Conservation (phyloP, 257 asterid species). For the Plectranthus barbatus region DNA sequence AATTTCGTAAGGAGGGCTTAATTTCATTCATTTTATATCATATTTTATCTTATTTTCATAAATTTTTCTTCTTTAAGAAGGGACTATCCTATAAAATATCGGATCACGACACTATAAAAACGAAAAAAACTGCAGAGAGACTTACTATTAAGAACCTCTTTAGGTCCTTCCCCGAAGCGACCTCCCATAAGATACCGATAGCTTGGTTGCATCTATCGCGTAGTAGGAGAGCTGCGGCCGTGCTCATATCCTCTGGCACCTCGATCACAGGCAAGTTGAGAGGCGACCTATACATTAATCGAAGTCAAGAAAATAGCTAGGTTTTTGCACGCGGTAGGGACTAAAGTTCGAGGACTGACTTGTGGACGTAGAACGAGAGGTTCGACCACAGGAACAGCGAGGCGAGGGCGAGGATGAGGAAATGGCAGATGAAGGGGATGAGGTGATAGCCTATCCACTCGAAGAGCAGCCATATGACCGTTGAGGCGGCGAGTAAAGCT, state of each 20-base stretch:
- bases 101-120: no score
- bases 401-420: conserved; percentile 68
- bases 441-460: conserved; percentile 84
- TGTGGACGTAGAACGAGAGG: conserved; percentile 66
- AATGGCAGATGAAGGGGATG: conserved; percentile 77
- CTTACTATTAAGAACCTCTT: conserved; percentile 58
- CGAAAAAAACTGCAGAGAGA: no score
- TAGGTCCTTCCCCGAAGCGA: conserved; percentile 70
- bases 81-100: no score
- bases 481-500: conserved; percentile 59
- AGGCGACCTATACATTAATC: conserved; percentile 40
- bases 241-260: conserved; percentile 60
- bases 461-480: conserved; percentile 89
- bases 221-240: conserved; percentile 37
- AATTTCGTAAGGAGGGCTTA: no score
- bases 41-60: no score
- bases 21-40: no score
- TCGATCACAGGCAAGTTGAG: conserved; percentile 45
- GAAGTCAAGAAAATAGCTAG: background rate
- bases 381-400: conserved; percentile 76
- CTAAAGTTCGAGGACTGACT: conserved; percentile 27
- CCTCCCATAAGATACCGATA: conserved; percentile 34
- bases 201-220: conserved; percentile 55
- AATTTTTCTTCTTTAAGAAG: no score
- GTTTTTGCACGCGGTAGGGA: background rate